Conservation (phyloP, 768 basidiomycete species). For the Psilocybe azurescens region DNA sequence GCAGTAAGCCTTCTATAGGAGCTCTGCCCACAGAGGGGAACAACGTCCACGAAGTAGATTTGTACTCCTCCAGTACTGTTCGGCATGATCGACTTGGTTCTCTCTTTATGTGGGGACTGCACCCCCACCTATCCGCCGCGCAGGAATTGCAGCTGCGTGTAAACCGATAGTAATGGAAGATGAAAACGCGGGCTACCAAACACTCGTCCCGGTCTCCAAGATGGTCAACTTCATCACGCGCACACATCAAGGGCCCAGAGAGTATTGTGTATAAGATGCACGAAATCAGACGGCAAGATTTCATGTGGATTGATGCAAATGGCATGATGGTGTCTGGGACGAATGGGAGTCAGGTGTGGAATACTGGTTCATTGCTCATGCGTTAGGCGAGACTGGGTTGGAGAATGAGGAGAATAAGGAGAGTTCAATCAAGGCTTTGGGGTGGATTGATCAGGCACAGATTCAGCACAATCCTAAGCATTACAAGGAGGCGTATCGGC, state of each 20-base stretch:
- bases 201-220: constrained; percentile 91
- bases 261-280: constrained; percentile 81
- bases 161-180: constrained; percentile 85
- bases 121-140: constrained; percentile 69
- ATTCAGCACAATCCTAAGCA: constrained; percentile 75
- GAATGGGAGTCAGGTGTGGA: constrained; percentile 96
- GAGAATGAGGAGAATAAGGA: constrained; percentile 72
- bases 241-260: constrained; percentile 76
- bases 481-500: constrained; percentile 64
- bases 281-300: constrained; percentile 78
- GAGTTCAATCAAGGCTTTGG: constrained; percentile 65
- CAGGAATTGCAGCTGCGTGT: constrained; percentile 72
- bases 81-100: constrained; percentile 63
- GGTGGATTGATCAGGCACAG: constrained; percentile 78
- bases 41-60: constrained; percentile 76
- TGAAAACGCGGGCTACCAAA: constrained; percentile 93
- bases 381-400: constrained; percentile 86
- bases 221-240: constrained; percentile 93
- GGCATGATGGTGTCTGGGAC: constrained; percentile 98
- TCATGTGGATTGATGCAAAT: constrained; percentile 90
- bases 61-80: constrained; percentile 79
- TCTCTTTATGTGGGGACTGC: constrained; percentile 77
- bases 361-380: constrained; percentile 89
- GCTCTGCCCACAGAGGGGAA: constrained; percentile 83
- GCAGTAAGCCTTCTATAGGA: constrained; percentile 50